Evolutionary conservation across 306 rosid species (phyloP), one percentile per base, ranked within the genome.

Genomic region (Mimosa bimucronata): DNA sequence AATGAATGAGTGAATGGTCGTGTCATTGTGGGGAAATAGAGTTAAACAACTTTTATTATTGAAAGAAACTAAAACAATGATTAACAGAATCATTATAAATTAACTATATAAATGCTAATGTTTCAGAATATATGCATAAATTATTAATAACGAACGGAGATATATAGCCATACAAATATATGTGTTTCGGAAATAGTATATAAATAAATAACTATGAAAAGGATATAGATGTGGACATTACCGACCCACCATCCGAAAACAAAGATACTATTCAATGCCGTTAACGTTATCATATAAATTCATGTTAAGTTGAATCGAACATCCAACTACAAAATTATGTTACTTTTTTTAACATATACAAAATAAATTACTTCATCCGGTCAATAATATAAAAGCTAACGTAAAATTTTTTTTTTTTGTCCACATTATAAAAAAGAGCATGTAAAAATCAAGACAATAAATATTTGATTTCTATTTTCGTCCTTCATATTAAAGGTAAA

Each of bases 161-260:
- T 23, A 25, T 10, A 3, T 21, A 57, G 29, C 15, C 65, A 3
- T 1, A 19, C 9, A 50, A 8, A 53, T 18, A 19, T 4, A 60
- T 60, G 16, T 18, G 23, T n/a, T 7, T 70, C 4, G 74, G 57
- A 70, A 70, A 70, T 42, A 15, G 10, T 70, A 42, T 45, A 14
- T 15, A 26, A 25, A 70, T n/a, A 19, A 28, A 45, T 15, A 18
- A 25, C 13, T 18, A 12, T 34, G 58, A 48, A 77, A 46, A 11
- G 73, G 26, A 53, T n/a, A 6, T 53, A 50, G 37, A 67, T 50
- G 75, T 50, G 40, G 81, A 68, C 75, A 67, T 52, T 38, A 21
- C 29, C 67, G 28, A 34, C 25, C 37, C 38, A 57, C 52, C 30
- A 37, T 37, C 53, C 28, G n/a, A 21, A 23, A 74, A 74, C 66